Conservation (phyloP, 306 rosid species). For the Gastrolobium villosum region DNA sequence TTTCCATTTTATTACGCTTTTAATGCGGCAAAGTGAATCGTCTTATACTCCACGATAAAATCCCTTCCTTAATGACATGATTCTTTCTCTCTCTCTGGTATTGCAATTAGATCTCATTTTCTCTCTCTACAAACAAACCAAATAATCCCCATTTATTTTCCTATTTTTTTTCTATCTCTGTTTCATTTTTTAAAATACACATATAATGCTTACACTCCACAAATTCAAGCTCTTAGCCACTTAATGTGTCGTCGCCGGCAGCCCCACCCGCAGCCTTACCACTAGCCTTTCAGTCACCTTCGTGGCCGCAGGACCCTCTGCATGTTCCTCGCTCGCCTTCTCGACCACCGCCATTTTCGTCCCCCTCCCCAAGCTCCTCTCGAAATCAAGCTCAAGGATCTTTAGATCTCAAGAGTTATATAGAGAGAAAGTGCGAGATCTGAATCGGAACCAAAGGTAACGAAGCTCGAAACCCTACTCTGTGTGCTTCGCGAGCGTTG, state of each 20-base stretch:
- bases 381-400: constrained; percentile 72
- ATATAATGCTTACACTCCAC: too few species aligned
- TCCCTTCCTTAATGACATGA: not conserved
- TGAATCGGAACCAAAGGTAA: too few species aligned
- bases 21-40: too few species aligned
- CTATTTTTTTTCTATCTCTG: too few species aligned
- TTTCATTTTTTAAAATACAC: constrained; percentile 17
- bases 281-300: too few species aligned
- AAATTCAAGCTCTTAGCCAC: constrained; percentile 89
- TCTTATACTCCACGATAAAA: constrained; percentile 20
- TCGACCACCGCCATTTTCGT: constrained; percentile 65
- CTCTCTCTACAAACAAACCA: constrained; percentile 14
- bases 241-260: constrained; percentile 84
- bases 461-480: too few species aligned
- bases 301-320: constrained; percentile 90
- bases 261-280: constrained; percentile 78
- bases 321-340: constrained; percentile 76
- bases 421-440: too few species aligned
- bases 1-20: too few species aligned
- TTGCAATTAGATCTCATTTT: constrained; percentile 13
- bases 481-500: too few species aligned
- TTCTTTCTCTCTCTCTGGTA: constrained; percentile 4
- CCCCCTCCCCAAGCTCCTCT: constrained; percentile 48
- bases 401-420: constrained; percentile 85
- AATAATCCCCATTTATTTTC: not conserved